phyloP scores from a whole-genome alignment of 176 grass and related monocot genomes.

The Chrysopogon serrulatus region DNA sequence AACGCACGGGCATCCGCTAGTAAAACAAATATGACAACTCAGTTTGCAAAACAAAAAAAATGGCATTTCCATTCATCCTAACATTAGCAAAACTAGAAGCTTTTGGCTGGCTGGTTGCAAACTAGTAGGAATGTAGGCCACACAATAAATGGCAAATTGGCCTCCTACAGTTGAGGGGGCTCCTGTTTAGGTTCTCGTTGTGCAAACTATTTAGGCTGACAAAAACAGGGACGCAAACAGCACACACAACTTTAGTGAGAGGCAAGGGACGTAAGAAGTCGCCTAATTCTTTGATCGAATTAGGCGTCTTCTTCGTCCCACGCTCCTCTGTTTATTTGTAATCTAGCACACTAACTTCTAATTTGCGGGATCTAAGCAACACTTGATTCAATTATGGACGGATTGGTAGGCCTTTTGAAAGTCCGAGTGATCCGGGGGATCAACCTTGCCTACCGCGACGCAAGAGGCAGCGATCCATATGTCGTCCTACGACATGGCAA shows the following conservation, averaged over 20 bases:
- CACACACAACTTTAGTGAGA: background rate
- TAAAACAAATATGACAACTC: background rate
- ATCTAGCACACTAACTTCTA: background rate
- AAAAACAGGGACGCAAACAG: background rate
- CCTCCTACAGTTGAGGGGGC: constrained; percentile 8
- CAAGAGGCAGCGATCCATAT: constrained; percentile 86
- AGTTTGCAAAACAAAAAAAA: background rate
- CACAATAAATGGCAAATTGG: constrained; percentile 28
- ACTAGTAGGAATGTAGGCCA: background rate
- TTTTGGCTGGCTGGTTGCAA: background rate
- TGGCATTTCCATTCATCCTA: background rate
- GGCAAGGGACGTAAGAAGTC: constrained; percentile 36
- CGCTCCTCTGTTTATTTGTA: background rate
- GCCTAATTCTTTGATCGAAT: constrained; percentile 35
- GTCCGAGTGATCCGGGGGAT: constrained; percentile 61
- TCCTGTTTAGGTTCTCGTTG: background rate
- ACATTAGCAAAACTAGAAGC: constrained; percentile 1
- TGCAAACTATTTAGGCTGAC: constrained; percentile 13
- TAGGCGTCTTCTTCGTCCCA: constrained; percentile 53
- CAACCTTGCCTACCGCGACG: constrained; percentile 83
- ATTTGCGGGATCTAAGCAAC: background rate
- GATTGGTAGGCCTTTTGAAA: constrained; percentile 56
- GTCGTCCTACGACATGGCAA: constrained; percentile 67
- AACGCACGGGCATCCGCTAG: no score
- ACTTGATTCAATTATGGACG: constrained; percentile 49